These are phyloP conservation scores for Hibiscus tridactylites DNA, from an alignment of 345 rosid species.

Conservation along the genomic window DNA sequence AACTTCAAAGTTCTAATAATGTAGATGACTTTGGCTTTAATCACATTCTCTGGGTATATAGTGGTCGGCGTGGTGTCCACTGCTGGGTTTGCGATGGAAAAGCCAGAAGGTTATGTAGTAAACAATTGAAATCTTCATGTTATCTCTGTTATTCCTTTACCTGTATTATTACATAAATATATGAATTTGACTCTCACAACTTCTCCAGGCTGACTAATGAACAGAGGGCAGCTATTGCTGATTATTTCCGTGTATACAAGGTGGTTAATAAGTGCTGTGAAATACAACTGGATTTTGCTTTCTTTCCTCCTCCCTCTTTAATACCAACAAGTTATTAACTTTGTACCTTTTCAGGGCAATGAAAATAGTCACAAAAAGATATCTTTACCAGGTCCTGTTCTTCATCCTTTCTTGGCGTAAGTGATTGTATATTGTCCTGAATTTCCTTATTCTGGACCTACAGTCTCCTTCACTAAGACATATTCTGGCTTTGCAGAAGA, in stretches of 20 bases:
- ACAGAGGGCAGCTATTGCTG: constrained; percentile 85
- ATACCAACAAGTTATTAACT: constrained; percentile 4
- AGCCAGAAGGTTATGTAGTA: constrained; percentile 64
- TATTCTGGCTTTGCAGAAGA: constrained; percentile 48
- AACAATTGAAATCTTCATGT: background rate
- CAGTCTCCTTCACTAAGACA: constrained; percentile 9
- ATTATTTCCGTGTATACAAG: constrained; percentile 81
- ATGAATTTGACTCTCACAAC: constrained; percentile 1
- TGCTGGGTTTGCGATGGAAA: constrained; percentile 96
- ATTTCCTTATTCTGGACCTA: background rate
- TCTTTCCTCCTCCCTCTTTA: background rate
- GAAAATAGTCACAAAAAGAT: constrained; percentile 73
- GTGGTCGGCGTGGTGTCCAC: constrained; percentile 96
- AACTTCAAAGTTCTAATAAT: constrained; percentile 8
- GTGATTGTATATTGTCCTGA: constrained; percentile 17
- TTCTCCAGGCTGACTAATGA: constrained; percentile 70
- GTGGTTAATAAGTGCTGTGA: constrained; percentile 24
- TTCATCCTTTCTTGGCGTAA: constrained; percentile 91
- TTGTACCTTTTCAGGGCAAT: constrained; percentile 49
- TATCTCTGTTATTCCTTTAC: background rate
- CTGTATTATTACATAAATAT: background rate
- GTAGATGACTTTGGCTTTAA: constrained; percentile 91
- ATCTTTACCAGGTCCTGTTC: constrained; percentile 53
- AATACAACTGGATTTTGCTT: background rate
- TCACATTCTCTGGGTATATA: constrained; percentile 89